A percentile compares a stretch with the other conserved stretches of the same genome.
Conservation (phyloP, 1,284 basidiomycete species). For the Sanghuangporus baumii region DNA sequence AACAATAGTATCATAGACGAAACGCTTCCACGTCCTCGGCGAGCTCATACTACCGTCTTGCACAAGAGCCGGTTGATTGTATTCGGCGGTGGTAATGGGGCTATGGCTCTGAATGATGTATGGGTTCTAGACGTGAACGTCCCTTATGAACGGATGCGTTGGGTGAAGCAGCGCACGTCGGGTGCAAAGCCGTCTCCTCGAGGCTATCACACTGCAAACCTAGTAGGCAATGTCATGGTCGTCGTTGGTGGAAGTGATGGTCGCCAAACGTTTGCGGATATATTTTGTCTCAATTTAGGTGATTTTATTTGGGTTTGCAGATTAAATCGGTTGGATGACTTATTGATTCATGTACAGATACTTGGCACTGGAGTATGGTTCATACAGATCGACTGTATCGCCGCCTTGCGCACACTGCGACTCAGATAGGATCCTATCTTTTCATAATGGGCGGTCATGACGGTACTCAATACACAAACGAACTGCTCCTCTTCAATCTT, state of each 20-base stretch:
- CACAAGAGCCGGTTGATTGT: slow-evolving; percentile 75
- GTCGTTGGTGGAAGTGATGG: slow-evolving; percentile 80
- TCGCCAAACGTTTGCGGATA: slow-evolving; percentile 76
- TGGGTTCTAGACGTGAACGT: slow-evolving; percentile 74
- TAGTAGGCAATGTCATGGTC: slow-evolving; percentile 81
- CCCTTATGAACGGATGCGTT: slow-evolving; percentile 46
- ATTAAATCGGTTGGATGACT: slow-evolving; percentile 8
- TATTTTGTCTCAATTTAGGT: slow-evolving; percentile 86
- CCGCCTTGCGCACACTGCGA: slow-evolving; percentile 81
- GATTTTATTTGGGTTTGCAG: slow-evolving; percentile 24
- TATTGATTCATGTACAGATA: slow-evolving; percentile 40
- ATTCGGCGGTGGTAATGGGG: slow-evolving; percentile 90
- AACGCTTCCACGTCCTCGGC: slow-evolving; percentile 54
- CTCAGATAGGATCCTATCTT: slow-evolving; percentile 90
- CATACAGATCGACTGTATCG: slow-evolving; percentile 51
- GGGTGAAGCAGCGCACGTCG: slow-evolving; percentile 54
- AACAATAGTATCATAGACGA: slow-evolving; percentile 6
- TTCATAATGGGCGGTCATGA: slow-evolving; percentile 90
- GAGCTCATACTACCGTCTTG: slow-evolving; percentile 83
- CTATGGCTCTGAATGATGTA: slow-evolving; percentile 83
- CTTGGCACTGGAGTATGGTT: slow-evolving; percentile 64
- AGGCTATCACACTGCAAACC: slow-evolving; percentile 88
- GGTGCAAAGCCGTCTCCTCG: slow-evolving; percentile 59
- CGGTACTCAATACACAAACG: slow-evolving; percentile 69
- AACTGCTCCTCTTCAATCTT: slow-evolving; percentile 83